These are phyloP conservation scores for Mesembryanthemum crystallinum DNA, from an alignment of 148 eudicot species.

Conservation along the genomic window DNA sequence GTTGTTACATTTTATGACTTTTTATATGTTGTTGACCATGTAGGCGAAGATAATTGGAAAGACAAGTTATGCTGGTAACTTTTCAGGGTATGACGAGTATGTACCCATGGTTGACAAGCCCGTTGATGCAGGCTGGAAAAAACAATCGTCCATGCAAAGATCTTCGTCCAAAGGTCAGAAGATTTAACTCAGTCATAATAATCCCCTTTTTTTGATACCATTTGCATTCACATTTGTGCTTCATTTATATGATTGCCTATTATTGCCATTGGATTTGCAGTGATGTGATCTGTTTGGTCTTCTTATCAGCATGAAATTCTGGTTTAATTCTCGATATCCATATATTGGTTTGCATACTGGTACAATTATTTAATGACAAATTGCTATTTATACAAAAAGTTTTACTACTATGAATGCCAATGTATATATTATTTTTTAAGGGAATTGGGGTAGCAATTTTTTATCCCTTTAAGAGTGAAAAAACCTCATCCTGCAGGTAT, in stretches of 20 bases:
- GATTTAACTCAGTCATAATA: neutral
- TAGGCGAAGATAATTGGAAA: slow-evolving; percentile 76
- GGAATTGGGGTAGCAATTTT: neutral
- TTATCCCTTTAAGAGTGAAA: neutral
- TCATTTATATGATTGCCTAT: neutral
- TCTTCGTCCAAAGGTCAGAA: slow-evolving; percentile 56
- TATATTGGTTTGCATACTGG: neutral
- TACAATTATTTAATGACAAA: neutral
- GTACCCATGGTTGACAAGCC: slow-evolving; percentile 98
- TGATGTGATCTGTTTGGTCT: neutral
- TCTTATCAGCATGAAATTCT: too few species aligned
- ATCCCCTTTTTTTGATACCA: slow-evolving; percentile 5
- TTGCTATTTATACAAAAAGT: neutral
- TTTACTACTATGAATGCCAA: neutral
- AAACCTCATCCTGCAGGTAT: neutral
- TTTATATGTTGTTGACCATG: slow-evolving; percentile 21
- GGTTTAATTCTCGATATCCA: neutral
- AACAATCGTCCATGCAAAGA: slow-evolving; percentile 53
- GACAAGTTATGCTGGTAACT: slow-evolving; percentile 44
- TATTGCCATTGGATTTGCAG: neutral
- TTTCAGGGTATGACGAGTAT: slow-evolving; percentile 83
- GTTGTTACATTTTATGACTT: neutral
- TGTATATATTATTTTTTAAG: neutral
- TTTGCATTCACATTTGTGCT: neutral
- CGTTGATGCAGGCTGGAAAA: slow-evolving; percentile 87